Evolutionary conservation across 2,329 filamentous ascomycete species (phyloP).

Genomic region (Nectriaceae sp.): DNA sequence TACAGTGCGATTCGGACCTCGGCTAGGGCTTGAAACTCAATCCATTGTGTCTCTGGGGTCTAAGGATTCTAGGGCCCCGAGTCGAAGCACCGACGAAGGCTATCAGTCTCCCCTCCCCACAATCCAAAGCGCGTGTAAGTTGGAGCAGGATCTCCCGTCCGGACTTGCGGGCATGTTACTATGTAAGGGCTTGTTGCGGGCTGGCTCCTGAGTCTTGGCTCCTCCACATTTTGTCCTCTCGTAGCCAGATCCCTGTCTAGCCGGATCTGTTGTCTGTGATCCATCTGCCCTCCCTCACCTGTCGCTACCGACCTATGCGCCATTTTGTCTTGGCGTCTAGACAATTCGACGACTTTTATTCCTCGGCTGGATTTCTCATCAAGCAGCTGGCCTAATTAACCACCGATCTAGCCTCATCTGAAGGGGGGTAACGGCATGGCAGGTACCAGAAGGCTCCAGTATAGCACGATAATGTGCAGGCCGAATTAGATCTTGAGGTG

Average conservation of each 20-base stretch:
- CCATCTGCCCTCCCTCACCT: too few species aligned
- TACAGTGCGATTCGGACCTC: constrained; percentile 1
- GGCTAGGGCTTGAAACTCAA: too few species aligned
- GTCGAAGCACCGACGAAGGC: not conserved
- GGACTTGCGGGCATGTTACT: not conserved
- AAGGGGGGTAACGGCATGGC: too few species aligned
- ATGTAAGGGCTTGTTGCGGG: too few species aligned
- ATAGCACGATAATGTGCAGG: too few species aligned
- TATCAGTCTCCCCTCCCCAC: not conserved
- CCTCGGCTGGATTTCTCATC: constrained; percentile 9
- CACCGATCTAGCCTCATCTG: too few species aligned
- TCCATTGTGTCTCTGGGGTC: too few species aligned
- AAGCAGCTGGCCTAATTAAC: constrained; percentile 1
- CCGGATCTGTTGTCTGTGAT: constrained; percentile 14
- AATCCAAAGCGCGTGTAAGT: too few species aligned
- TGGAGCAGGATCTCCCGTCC: not conserved
- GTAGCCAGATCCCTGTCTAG: constrained; percentile 10
- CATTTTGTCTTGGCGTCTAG: constrained; percentile 15
- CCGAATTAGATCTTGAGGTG: too few species aligned
- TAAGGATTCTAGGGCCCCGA: not conserved
- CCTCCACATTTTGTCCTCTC: constrained; percentile 13
- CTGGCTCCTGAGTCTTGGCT: constrained; percentile 7
- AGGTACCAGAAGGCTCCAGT: too few species aligned
- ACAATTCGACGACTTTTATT: not conserved
- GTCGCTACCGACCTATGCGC: constrained; percentile 10